Evolutionary conservation across 495 filamentous ascomycete genomes (phyloP).

Genomic region (Xylaria flabelliformis): DNA sequence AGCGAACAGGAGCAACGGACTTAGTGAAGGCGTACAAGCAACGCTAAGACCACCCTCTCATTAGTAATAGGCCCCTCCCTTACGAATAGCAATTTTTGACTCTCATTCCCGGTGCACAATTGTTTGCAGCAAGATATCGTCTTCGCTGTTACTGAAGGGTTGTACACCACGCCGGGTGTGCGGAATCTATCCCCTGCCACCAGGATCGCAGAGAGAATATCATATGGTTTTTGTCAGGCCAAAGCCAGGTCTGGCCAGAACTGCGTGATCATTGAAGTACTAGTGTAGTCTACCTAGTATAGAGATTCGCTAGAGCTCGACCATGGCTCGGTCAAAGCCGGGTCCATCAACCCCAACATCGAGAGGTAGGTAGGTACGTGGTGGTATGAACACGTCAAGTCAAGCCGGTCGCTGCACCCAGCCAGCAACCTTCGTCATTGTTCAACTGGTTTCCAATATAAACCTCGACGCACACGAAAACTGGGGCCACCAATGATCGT

Average conservation of each 20-base stretch:
- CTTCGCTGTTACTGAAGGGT: neutral
- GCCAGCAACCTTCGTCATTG: neutral
- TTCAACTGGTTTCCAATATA: neutral
- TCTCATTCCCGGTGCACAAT: neutral
- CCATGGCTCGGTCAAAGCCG: neutral
- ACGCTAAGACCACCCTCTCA: neutral
- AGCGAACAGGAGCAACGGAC: neutral
- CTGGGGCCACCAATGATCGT: slow-evolving; percentile 3
- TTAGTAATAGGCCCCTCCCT: slow-evolving; percentile 7
- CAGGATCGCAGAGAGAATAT: slow-evolving; percentile 6
- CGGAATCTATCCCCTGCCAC: neutral
- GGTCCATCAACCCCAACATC: neutral
- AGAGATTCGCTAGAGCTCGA: neutral
- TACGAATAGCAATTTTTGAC: slow-evolving; percentile 4
- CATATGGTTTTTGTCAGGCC: slow-evolving; percentile 1
- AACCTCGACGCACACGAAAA: neutral
- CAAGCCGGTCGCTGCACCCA: neutral
- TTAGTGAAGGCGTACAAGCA: slow-evolving; percentile 1
- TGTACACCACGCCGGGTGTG: neutral
- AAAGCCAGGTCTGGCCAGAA: neutral
- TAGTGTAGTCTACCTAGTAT: neutral
- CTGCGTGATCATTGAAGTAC: neutral
- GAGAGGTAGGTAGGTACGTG: neutral
- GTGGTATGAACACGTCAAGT: neutral
- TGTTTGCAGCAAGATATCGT: neutral